Conservation (phyloP, 441 rosid genomes). For the Corymbia calophylla region DNA sequence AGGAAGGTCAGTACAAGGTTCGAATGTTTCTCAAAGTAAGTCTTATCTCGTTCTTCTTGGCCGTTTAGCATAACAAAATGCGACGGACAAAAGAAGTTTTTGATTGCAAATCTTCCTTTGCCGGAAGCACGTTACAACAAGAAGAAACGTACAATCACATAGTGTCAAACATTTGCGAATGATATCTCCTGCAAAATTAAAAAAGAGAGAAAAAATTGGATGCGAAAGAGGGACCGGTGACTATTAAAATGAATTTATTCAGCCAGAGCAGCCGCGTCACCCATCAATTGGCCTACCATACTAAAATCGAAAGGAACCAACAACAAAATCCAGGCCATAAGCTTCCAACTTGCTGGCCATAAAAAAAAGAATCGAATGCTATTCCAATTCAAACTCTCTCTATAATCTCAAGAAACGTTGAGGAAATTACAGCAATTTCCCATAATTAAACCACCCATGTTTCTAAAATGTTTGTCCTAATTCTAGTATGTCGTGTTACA, state of each 20-base stretch:
- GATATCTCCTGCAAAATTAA: not conserved
- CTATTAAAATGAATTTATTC: not conserved
- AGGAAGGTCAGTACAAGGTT: not conserved
- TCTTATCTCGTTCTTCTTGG: not conserved
- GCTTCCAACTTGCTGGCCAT: constrained; percentile 23
- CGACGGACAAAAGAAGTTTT: not conserved
- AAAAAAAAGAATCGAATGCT: not conserved
- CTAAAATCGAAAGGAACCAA: not conserved
- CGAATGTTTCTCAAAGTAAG: not conserved
- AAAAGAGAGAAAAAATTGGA: not conserved
- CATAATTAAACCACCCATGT: not conserved
- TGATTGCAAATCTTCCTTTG: not conserved
- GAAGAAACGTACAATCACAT: not conserved
- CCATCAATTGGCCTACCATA: constrained; percentile 9
- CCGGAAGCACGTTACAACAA: not conserved
- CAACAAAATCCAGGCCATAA: constrained; percentile 10
- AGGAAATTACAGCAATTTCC: not conserved
- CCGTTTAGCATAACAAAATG: not conserved
- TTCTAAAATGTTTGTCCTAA: not conserved
- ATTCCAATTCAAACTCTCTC: constrained; percentile 7
- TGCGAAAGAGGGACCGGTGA: not conserved
- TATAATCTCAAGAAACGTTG: not conserved
- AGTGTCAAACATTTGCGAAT: not conserved
- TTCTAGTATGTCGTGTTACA: constrained; percentile 8
- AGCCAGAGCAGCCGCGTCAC: not conserved